Base-by-base conservation (phyloP, 1,139 yeast genomes). In the Suhomyces coccinellae region DNA sequence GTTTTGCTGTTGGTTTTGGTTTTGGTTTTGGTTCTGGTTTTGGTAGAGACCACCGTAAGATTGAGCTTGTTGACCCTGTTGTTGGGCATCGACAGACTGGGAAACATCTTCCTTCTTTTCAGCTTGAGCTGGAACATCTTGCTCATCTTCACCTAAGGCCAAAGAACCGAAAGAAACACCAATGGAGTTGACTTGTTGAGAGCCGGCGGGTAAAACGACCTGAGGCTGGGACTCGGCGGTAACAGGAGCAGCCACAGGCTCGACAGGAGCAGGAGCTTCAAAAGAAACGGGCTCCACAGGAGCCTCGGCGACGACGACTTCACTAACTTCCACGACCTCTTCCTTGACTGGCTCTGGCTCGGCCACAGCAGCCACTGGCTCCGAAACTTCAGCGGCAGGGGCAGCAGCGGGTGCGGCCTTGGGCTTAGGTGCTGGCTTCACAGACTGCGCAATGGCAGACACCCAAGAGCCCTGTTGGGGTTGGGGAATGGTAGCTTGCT, bases 101-200 rank as follows among this genome's bases (percentile, higher is more conserved):
- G 41, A 33, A 33, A 46, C 50, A 16, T 56, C 56, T 27, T 46
- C 51, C 46, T 51, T 49, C 30, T 38, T 45, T 33, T 48, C 55
- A 29, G 50, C 53, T 40, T 49, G 48, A 16, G 52, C 54, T 36
- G 48, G 47, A 20, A 51, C 53, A 41, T 62, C 61, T 34, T 49
- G 52, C 38, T 71, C 77, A 38, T 73, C 73, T 38, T 78, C 83
- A 38, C 70, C 75, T 53, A 78, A 68, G 33, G 80, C 69, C 63
- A 82, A 72, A 14, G 86, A 79, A 43, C 90, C 89, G 57, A 85
- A 85, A 43, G 86, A 84, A 45, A 84, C 85, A 53, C 87, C 88
- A 41, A 82, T 82, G 47, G 79, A 73, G 57, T 77, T 77, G 37
- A 73, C 69, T 50, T 74, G 69, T 57, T 76, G 79, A 39, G 74